Evolutionary conservation across 192 early-diverging fungal genomes (phyloP), one percentile per base, ranked within the genome.

Genomic region (Backusella psychrophila): DNA sequence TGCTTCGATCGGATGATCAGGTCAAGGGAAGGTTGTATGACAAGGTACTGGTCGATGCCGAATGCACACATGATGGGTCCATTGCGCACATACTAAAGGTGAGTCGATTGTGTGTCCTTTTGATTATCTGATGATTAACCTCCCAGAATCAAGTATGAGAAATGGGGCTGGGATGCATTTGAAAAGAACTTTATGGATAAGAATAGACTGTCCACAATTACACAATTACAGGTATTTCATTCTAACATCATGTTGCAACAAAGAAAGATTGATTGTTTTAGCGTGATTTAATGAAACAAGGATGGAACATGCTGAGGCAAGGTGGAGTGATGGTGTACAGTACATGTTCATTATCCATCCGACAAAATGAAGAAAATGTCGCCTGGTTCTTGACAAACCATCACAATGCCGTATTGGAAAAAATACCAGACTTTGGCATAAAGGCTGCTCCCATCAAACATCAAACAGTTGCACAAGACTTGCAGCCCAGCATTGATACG

Each of bases 1-100:
- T 94, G 36, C 77, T 99, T 17, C 74, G 91, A 21, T 83, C 75
- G 44, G 88, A 88, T 75, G 89, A 87, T 68, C 90, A 93, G 44
- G 59, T 94, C 9, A 89, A 90, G 11, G 89, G 91, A 65, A 90
- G 91, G 15, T 72, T 87, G 17, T 91, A 88, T 41, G 88, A 88
- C 78, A 89, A 89, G 72, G 86, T 90, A n/a, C 78, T 90, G 56
- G 87, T 90, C 1, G 89, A 90, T 79, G 89, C 89, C 12, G 89
- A 90, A 77, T 90, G 89, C 80, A 98, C 97, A 6, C 96, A 98
- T 80, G 97, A 99, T 80, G 97, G 96, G 23, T 97, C 95, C 0
- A 87, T 94, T 34, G 85, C 80, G 4, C 94, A 95, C 84, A 85
- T 95, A 46, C 79, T 88, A 3, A 95, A 91, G 83, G 86, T 82